phyloP scores from a whole-genome alignment of 805 yeast species.

The Teunomyces cretensis region DNA sequence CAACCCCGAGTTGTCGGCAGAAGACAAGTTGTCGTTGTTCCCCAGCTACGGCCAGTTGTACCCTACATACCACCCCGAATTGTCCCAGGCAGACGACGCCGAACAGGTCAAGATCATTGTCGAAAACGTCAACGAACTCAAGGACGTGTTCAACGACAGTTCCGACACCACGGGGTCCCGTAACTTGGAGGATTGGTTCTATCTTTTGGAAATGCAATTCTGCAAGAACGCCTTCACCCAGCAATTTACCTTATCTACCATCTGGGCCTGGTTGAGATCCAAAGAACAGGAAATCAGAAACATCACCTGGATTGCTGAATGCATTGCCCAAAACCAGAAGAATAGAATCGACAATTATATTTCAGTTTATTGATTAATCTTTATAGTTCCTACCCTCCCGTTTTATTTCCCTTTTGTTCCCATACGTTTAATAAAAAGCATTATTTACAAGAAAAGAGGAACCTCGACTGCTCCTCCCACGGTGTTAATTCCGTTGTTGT shows the following conservation, averaged over 20 bases:
- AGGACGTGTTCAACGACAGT: constrained; percentile 48
- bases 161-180: constrained; percentile 38
- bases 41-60: constrained; percentile 83
- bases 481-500: constrained; percentile 16
- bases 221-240: constrained; percentile 94
- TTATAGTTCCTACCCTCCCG: neutral
- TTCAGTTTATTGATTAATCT: constrained; percentile 60
- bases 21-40: constrained; percentile 67
- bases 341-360: constrained; percentile 90
- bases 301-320: constrained; percentile 99
- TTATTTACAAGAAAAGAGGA: constrained; percentile 38
- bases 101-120: constrained; percentile 75
- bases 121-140: constrained; percentile 64
- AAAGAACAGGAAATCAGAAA: constrained; percentile 96
- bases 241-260: constrained; percentile 84
- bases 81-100: constrained; percentile 78
- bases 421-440: neutral
- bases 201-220: constrained; percentile 85
- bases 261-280: constrained; percentile 96
- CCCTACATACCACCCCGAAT: constrained; percentile 62
- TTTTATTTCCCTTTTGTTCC: neutral
- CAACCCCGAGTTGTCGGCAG: constrained; percentile 68
- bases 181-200: constrained; percentile 90
- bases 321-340: constrained; percentile 98
- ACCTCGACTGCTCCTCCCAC: constrained; percentile 47